Evolutionary conservation across 768 basidiomycete species (phyloP), one percentile per base, ranked within the genome.

Genomic region (Daedaleopsis sinensis): DNA sequence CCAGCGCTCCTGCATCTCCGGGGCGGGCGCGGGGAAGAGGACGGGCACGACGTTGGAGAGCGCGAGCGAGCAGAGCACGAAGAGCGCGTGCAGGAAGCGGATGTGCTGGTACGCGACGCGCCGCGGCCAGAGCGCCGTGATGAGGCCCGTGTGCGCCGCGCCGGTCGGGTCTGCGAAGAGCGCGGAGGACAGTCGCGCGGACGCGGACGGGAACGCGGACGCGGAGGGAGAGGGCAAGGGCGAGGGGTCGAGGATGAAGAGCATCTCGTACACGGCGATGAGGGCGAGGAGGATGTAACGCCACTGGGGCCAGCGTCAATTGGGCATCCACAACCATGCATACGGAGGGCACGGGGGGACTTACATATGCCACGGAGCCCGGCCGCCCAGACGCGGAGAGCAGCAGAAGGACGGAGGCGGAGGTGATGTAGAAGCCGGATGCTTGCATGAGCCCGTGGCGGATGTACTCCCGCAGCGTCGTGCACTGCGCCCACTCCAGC

Each of bases 101-200:
- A 92, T 81, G 73, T 94, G 90, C 69, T 95, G 92, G 71, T 87
- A 89, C 1, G 84, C 80, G 1, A 90, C 83, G 13, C 90, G 83
- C 7, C 78, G 75, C 0, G 91, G 91, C 74, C 91, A 88, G 42
- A 82, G 21, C 32, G 65, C 55, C 46, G 75, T 68, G 10, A 84
- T 67, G 35, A 86, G 38, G 27, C 64, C 71, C 46, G 23, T 54
- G 43, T 59, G 55, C 12, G 59, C 27, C 11, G 39, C 49, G 19
- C 62, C 43, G 9, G 55, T 44, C 21, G 63, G 67, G 46, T 63
- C 61, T 38, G 70, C 56, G 70, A 71, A 70, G 64, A 76, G 58
- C 56, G 72, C 68, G 48, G 67, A 68, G 59, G 66, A 69, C 54
- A 64, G 65, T 59, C 58, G 56, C 44, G 71, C 61, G 23, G 66